A percentile compares a stretch with the other conserved stretches of the same genome.
Conservation (phyloP, 352 stramenopile genomes). For the Sclerospora graminicola region DNA sequence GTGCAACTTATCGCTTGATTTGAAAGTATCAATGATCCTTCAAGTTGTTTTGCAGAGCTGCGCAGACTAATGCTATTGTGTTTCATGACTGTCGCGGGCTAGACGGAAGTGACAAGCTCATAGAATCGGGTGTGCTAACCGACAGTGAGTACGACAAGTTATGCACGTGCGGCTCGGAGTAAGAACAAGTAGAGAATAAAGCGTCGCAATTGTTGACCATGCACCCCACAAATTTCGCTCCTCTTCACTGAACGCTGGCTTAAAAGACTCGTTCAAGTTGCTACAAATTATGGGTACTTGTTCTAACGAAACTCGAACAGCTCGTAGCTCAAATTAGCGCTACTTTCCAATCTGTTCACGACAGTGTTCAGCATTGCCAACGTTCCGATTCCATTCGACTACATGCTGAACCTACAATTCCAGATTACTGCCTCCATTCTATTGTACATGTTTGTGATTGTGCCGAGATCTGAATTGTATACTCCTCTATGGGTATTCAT, state of each 20-base stretch:
- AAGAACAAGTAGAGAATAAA: no score
- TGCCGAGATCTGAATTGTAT: slow-evolving; percentile 57
- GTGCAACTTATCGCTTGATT: background rate
- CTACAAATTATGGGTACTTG: slow-evolving; percentile 46
- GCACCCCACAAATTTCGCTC: no score
- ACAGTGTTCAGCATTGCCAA: slow-evolving; percentile 81
- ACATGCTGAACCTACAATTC: slow-evolving; percentile 74
- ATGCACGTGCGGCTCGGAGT: no score
- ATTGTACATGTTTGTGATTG: slow-evolving; percentile 81
- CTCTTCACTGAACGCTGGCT: slow-evolving; percentile 64
- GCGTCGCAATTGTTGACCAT: no score
- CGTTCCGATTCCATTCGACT: slow-evolving; percentile 81
- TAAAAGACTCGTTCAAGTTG: slow-evolving; percentile 62
- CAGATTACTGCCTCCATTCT: slow-evolving; percentile 64
- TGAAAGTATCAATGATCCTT: slow-evolving; percentile 25
- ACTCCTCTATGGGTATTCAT: slow-evolving; percentile 73
- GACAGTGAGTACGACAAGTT: no score
- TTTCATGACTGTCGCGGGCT: no score
- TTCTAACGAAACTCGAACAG: slow-evolving; percentile 42
- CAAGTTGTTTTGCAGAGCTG: slow-evolving; percentile 45
- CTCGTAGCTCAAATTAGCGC: slow-evolving; percentile 54
- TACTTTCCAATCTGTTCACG: slow-evolving; percentile 62
- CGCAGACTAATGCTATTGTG: slow-evolving; percentile 25
- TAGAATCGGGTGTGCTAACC: no score
- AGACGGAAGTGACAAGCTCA: no score